Evolutionary conservation across 2,329 filamentous ascomycete species (phyloP), one percentile per base, ranked within the genome.

Genomic region (Xylaria multiplex): DNA sequence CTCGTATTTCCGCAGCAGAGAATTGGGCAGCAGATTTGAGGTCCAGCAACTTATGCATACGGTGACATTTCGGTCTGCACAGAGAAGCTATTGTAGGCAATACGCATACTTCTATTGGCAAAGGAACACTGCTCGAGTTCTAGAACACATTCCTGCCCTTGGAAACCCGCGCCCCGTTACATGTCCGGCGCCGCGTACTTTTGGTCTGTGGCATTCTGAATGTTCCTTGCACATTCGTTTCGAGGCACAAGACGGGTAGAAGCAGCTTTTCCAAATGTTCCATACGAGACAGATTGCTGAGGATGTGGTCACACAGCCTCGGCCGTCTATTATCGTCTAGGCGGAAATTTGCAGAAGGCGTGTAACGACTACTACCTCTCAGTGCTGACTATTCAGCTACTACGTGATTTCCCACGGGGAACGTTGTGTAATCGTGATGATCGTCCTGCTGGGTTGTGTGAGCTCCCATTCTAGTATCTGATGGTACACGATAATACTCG

Each of bases 311-410:
- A 42, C 59, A 70, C 68, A 61, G 59, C 68, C 27, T 64, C 59
- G 43, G 48, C 46, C 53, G 43, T 60, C 57, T 22, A 74, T 77
- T 77, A 74, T 77, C 74, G 76, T 76, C 72, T 65, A 70, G 53
- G 57, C 75, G 75, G 75, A 56, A 70, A 66, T 64, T 65, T 70
- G 74, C 76, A 77, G 73, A 43, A 68, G 40, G n/a, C 48, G 74
- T 74, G 71, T 68, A 62, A 75, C 73, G 50, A 64, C 62, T 42
- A 52, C 62, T 56, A 68, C 71, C 67, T 72, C 70, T 66, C 53
- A 59, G 65, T 66, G 60, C 65, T 70, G 58, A 53, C 43, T 62
- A 43, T 61, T 64, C 62, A 65, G 60, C 53, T 64, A 61, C 68
- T 62, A 69, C 67, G 62, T 67, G 60, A 62, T 59, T 35, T 65